A percentile compares a stretch with the other conserved stretches of the same genome.
These are phyloP conservation scores for Boletus holoroseus DNA, from an alignment of 1,284 basidiomycete genomes.

Conservation along the genomic window DNA sequence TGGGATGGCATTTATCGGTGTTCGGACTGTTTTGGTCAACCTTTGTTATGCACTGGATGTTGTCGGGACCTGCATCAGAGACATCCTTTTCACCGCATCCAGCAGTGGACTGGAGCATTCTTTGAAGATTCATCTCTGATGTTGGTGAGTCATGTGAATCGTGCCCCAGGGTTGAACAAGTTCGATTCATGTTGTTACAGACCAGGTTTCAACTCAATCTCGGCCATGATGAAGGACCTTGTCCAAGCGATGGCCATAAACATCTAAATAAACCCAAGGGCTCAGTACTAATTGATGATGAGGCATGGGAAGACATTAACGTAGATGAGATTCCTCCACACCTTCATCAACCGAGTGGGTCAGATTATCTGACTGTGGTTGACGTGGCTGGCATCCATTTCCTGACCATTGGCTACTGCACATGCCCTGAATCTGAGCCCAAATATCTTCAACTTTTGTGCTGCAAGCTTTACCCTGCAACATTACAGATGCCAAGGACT, in stretches of 20 bases:
- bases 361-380: background rate
- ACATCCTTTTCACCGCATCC: background rate
- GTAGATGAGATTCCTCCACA: background rate
- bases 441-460: background rate
- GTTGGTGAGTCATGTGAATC: background rate
- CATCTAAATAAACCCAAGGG: rapidly evolving
- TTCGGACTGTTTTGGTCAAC: background rate
- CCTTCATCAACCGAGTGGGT: background rate
- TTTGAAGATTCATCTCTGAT: background rate
- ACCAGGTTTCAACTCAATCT: background rate
- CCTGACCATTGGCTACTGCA: background rate
- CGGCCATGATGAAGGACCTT: background rate
- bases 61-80: background rate
- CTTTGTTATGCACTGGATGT: background rate
- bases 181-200: background rate
- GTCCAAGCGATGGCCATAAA: background rate
- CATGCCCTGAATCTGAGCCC: background rate
- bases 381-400: background rate
- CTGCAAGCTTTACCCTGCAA: background rate
- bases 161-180: too few species aligned
- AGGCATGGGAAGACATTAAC: background rate
- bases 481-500: conserved; percentile 12
- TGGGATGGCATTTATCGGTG: background rate
- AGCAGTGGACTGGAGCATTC: background rate
- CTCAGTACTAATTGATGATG: background rate